phyloP scores from a whole-genome alignment of 441 rosid genomes.

The Hura crepitans region DNA sequence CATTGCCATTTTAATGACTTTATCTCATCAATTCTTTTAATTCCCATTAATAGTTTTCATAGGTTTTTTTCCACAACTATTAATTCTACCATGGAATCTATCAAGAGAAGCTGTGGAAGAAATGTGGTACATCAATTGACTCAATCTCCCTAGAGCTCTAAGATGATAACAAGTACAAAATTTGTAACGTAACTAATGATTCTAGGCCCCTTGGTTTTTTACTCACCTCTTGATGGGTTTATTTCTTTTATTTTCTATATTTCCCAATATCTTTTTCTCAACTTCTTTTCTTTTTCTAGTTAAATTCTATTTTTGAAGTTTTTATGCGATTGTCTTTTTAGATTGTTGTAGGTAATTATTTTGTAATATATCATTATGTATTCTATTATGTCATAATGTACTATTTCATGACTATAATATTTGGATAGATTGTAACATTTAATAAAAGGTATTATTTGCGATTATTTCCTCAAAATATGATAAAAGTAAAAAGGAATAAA shows the following conservation, averaged over 20 bases:
- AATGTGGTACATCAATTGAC: constrained; percentile 77
- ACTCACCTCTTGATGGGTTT: constrained; percentile 78
- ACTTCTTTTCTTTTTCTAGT: background rate
- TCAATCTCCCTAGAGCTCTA: constrained; percentile 75
- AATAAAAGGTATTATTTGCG: no score
- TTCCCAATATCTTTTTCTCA: background rate
- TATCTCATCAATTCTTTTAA: background rate
- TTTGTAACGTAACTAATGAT: constrained; percentile 49
- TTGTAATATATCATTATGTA: no score
- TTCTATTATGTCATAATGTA: no score
- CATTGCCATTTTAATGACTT: background rate
- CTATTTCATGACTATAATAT: no score
- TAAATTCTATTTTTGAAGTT: background rate
- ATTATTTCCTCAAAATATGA: no score
- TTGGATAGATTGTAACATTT: no score
- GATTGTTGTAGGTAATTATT: no score
- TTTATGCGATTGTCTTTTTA: background rate
- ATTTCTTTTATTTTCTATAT: constrained; percentile 10
- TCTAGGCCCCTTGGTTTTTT: constrained; percentile 68
- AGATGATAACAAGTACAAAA: constrained; percentile 64
- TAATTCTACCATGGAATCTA: constrained; percentile 73
- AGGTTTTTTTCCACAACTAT: constrained; percentile 18
- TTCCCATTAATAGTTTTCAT: background rate
- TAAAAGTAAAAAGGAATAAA: no score
- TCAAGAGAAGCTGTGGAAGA: constrained; percentile 87